phyloP scores from a whole-genome alignment of 2,329 filamentous ascomycete genomes.

The Pseudohalonectria lignicola region DNA sequence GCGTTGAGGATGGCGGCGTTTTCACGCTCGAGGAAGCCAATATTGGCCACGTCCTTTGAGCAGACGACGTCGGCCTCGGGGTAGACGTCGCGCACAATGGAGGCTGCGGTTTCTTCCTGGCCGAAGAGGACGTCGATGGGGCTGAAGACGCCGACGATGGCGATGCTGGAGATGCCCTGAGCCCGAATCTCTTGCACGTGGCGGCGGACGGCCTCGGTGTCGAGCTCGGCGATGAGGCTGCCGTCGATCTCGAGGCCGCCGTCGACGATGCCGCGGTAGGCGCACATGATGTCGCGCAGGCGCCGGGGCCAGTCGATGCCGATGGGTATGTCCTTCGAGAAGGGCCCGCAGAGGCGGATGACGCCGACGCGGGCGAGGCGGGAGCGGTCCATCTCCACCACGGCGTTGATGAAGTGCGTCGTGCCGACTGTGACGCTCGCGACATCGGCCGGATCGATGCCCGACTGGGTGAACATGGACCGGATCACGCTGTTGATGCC shows the following conservation, averaged over 20 bases:
- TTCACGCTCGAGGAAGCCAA: constrained; percentile 49
- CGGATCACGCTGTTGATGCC: constrained; percentile 34
- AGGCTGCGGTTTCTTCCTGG: constrained; percentile 36
- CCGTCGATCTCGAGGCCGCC: constrained; percentile 44
- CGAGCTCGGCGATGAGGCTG: constrained; percentile 29
- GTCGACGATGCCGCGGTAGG: constrained; percentile 30
- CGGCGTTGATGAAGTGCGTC: constrained; percentile 49
- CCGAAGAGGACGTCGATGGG: constrained; percentile 36
- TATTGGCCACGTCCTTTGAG: constrained; percentile 40
- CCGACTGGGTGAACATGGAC: constrained; percentile 25
- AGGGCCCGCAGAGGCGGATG: constrained; percentile 41
- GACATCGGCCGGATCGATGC: constrained; percentile 23
- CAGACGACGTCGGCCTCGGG: constrained; percentile 33
- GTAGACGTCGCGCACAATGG: constrained; percentile 26
- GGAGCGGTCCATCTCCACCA: constrained; percentile 38
- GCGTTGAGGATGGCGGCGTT: constrained; percentile 58
- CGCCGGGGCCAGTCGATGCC: constrained; percentile 42
- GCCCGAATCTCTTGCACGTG: constrained; percentile 26
- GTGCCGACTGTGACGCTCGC: constrained; percentile 41
- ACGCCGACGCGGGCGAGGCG: constrained; percentile 40
- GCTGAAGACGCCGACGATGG: constrained; percentile 38
- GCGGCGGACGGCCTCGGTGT: constrained; percentile 25
- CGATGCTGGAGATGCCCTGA: constrained; percentile 33
- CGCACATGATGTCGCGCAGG: constrained; percentile 33
- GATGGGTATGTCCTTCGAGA: constrained; percentile 36